Conservation (phyloP, 2,329 filamentous ascomycete species). For the Trichoderma koningii region DNA sequence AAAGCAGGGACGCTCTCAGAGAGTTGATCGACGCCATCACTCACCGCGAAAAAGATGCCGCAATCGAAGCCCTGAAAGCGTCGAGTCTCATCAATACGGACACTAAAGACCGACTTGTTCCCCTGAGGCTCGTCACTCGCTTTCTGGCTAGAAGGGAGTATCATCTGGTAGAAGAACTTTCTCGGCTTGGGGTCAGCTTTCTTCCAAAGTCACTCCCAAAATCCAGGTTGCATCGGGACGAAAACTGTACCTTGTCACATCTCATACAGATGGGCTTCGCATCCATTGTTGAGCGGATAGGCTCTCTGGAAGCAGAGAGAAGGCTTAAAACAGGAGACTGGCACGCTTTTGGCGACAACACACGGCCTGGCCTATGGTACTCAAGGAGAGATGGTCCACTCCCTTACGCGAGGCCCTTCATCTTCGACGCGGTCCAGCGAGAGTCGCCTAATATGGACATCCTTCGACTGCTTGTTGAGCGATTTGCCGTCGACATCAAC, state of each 20-base stretch:
- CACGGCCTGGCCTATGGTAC: conserved; percentile 31
- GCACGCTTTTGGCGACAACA: conserved; percentile 30
- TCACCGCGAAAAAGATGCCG: not conserved
- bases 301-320: conserved; percentile 23
- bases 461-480: conserved; percentile 40
- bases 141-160: conserved; percentile 32
- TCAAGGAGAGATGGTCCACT: conserved; percentile 6
- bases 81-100: not conserved
- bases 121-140: not conserved
- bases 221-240: not conserved
- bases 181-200: conserved; percentile 27
- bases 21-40: not conserved
- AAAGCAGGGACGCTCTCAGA: not conserved
- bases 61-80: not conserved
- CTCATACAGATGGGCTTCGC: conserved; percentile 31
- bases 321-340: conserved; percentile 28
- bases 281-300: conserved; percentile 31
- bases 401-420: conserved; percentile 27
- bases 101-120: not conserved
- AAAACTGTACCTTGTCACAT: not conserved
- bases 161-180: conserved; percentile 31
- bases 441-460: conserved; percentile 41
- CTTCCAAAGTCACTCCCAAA: not conserved
- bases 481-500: conserved; percentile 40
- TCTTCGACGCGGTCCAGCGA: conserved; percentile 36